Evolutionary conservation across 73 alveolate genomes (phyloP).

Genomic region (Paramecium sonneborni): DNA sequence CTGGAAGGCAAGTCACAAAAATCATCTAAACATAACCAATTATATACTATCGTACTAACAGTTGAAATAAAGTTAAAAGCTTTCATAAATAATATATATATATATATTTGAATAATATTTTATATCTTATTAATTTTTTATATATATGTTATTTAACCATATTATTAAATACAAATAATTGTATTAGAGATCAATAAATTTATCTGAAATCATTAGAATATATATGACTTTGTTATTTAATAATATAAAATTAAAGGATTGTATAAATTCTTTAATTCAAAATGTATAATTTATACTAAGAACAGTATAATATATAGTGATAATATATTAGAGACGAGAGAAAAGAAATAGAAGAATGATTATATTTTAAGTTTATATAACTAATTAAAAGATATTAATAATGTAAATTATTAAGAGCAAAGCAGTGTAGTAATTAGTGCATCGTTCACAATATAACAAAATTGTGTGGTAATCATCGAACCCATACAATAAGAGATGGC

Average conservation of each 20-base stretch:
- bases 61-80: background rate
- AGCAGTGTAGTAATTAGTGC: background rate
- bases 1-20: background rate
- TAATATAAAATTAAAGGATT: too few relatives aligned
- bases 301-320: too few relatives aligned
- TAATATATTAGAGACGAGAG: background rate
- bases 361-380: background rate
- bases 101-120: background rate
- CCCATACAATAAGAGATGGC: slow-evolving; percentile 72
- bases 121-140: background rate
- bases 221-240: too few relatives aligned
- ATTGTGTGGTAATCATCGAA: slow-evolving; percentile 55
- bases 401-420: slow-evolving; percentile 11
- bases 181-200: too few relatives aligned
- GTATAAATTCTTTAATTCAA: too few relatives aligned
- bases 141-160: too few relatives aligned
- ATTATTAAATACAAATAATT: too few relatives aligned
- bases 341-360: background rate
- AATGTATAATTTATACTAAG: too few relatives aligned
- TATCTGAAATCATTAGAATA: too few relatives aligned
- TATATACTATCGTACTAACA: background rate
- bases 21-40: background rate
- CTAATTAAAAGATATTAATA: slow-evolving; percentile 20
- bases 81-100: background rate
- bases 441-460: slow-evolving; percentile 49